Conservation (phyloP, 352 stramenopile species). For the Phytophthora sojae region DNA sequence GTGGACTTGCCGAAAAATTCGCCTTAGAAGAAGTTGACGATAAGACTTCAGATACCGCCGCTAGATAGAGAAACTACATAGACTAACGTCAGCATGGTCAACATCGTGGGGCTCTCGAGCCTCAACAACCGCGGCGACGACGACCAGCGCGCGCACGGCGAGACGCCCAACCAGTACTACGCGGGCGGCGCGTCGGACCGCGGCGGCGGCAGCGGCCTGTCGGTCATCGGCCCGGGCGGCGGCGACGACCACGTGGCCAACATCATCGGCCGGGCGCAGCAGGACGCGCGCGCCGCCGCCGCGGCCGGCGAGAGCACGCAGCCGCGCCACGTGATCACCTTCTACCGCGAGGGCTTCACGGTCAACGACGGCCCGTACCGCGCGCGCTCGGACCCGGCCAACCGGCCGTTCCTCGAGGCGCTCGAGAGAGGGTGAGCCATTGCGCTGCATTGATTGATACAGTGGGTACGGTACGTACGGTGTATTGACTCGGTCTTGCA, state of each 20-base stretch:
- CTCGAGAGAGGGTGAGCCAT: conserved; percentile 61
- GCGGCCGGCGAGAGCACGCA: conserved; percentile 31
- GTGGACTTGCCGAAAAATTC: no score
- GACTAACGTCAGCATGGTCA: conserved; percentile 55
- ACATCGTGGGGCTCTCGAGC: conserved; percentile 86
- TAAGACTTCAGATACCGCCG: no score
- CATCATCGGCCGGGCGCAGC: conserved; percentile 65
- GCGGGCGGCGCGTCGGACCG: conserved; percentile 68
- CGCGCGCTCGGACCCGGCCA: conserved; percentile 66
- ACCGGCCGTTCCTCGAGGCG: conserved; percentile 84
- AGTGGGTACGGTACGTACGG: no score
- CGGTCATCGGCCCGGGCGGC: conserved; percentile 67
- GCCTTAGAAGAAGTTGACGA: no score
- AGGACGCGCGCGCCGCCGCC: conserved; percentile 55
- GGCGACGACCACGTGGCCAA: conserved; percentile 54
- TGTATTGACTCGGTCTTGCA: no score
- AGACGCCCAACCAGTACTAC: conserved; percentile 76
- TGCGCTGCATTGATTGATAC: background rate
- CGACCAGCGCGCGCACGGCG: conserved; percentile 34
- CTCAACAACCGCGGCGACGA: conserved; percentile 57
- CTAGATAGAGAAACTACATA: background rate
- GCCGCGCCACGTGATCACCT: conserved; percentile 79
- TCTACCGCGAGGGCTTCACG: conserved; percentile 88
- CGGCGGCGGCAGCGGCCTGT: conserved; percentile 80
- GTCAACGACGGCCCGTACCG: conserved; percentile 85